These are phyloP conservation scores for Tetraselmis chui DNA, from an alignment of 139 green algal genomes.

Conservation along the genomic window DNA sequence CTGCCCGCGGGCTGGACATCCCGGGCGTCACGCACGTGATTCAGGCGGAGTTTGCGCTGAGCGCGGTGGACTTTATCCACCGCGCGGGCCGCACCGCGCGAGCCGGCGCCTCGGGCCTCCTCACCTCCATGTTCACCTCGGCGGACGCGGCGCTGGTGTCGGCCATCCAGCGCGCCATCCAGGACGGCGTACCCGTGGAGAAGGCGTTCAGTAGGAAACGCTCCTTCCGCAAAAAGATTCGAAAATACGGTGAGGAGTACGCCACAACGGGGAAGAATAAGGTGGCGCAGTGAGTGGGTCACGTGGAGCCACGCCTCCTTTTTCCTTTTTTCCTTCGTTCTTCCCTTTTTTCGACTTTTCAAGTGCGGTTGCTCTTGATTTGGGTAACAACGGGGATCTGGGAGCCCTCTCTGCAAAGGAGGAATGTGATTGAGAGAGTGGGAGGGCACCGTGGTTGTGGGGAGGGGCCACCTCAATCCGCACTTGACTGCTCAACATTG, in stretches of 20 bases:
- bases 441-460: too few species aligned
- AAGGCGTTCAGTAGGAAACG: conserved; percentile 86
- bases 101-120: conserved; percentile 59
- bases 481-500: too few species aligned
- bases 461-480: too few species aligned
- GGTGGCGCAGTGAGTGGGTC: too few species aligned
- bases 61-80: conserved; percentile 92
- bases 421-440: too few species aligned
- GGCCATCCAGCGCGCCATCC: conserved; percentile 41
- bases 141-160: conserved; percentile 50
- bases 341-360: too few species aligned
- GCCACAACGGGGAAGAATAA: too few species aligned
- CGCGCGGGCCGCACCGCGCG: conserved; percentile 75
- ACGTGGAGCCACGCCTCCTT: too few species aligned
- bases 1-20: conserved; percentile 85
- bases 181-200: conserved; percentile 62
- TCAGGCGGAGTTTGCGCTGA: conserved; percentile 79
- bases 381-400: too few species aligned
- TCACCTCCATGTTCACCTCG: conserved; percentile 73
- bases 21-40: conserved; percentile 70
- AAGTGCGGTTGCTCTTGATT: too few species aligned
- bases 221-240: conserved; percentile 86
- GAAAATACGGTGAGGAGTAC: conserved; percentile 64
- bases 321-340: too few species aligned
- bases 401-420: too few species aligned